Percentiles rank a stretch among this genome's conserved stretches.
Conservation (phyloP, 139 green algal species). For the Closterium sp. region DNA sequence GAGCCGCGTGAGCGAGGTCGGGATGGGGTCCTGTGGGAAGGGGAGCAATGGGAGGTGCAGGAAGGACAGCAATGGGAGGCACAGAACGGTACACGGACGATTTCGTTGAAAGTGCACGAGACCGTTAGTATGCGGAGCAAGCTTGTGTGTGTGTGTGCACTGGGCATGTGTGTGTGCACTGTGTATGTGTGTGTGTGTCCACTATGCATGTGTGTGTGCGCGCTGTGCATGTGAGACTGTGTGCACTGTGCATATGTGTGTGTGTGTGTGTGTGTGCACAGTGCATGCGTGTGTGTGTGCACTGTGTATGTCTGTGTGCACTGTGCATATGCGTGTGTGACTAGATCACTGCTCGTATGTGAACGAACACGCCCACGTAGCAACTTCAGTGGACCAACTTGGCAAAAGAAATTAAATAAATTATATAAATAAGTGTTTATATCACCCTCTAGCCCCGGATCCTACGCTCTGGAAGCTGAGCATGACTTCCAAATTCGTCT, state of each 20-base stretch:
- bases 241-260: no score
- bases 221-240: no score
- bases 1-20: slow-evolving; percentile 83
- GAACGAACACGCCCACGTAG: no score
- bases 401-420: not conserved
- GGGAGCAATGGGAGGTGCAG: not conserved
- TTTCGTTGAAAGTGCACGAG: slow-evolving; percentile 11
- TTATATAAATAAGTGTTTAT: not conserved
- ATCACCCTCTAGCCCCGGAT: not conserved
- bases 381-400: not conserved
- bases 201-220: no score
- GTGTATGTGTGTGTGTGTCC: no score
- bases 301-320: no score
- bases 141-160: no score
- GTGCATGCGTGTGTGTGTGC: no score
- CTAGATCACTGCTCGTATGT: slow-evolving; percentile 3
- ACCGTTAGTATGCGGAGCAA: not conserved
- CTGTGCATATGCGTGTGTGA: no score
- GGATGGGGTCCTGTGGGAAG: slow-evolving; percentile 67
- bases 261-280: no score
- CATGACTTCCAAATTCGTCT: slow-evolving; percentile 36
- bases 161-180: no score
- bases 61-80: no score
- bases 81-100: not conserved
- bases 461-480: slow-evolving; percentile 44